Evolutionary conservation across 257 asterid species (phyloP).

Genomic region (Cordia subcordata): DNA sequence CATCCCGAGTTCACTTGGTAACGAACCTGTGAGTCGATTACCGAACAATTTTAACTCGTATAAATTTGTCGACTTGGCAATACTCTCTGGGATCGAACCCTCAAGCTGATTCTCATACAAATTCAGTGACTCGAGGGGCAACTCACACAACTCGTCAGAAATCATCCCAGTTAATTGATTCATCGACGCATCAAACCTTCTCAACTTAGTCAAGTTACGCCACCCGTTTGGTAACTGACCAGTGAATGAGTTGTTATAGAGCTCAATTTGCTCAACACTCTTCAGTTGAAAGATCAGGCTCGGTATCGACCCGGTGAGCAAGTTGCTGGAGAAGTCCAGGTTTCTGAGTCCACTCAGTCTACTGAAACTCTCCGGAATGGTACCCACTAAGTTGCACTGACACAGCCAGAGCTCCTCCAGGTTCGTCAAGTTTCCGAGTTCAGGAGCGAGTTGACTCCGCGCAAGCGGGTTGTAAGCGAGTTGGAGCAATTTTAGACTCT

Average conservation of each 20-base stretch:
- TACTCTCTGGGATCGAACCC: constrained; percentile 63
- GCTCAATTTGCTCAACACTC: constrained; percentile 62
- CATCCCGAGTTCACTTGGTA: constrained; percentile 70
- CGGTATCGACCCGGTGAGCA: constrained; percentile 54
- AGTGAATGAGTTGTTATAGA: constrained; percentile 49
- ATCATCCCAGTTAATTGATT: constrained; percentile 57
- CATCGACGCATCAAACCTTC: constrained; percentile 63
- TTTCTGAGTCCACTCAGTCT: constrained; percentile 46
- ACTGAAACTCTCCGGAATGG: constrained; percentile 51
- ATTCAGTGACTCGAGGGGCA: constrained; percentile 72
- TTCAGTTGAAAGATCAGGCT: constrained; percentile 35
- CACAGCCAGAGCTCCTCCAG: constrained; percentile 54
- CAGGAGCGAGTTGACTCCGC: constrained; percentile 42
- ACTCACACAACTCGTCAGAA: constrained; percentile 58
- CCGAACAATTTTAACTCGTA: constrained; percentile 46
- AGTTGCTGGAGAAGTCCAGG: constrained; percentile 49
- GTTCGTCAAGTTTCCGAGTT: constrained; percentile 61
- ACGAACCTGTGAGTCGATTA: constrained; percentile 47
- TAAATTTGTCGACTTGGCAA: constrained; percentile 53
- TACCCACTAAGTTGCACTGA: constrained; percentile 45
- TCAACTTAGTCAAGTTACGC: constrained; percentile 62
- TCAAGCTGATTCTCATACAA: constrained; percentile 49
- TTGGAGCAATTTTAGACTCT: constrained; percentile 38
- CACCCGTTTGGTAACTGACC: constrained; percentile 62
- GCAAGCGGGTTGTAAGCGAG: constrained; percentile 61